Evolutionary conservation across 2,329 filamentous ascomycete genomes (phyloP).

Genomic region (Delphinella strobiligena): DNA sequence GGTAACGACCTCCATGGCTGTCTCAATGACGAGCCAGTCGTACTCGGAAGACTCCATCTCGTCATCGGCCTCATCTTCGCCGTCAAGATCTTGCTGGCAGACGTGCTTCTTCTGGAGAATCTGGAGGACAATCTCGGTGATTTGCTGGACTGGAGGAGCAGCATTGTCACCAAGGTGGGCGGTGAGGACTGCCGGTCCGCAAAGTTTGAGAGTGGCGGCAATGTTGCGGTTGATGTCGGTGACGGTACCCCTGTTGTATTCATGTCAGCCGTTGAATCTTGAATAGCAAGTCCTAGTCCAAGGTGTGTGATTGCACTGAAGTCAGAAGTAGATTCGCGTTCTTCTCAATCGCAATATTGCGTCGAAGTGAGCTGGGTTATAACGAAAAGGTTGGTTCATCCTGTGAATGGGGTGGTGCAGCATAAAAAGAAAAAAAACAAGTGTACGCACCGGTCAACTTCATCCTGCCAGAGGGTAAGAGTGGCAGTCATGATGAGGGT

Average conservation of each 20-base stretch:
- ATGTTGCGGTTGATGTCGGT: conserved; percentile 94
- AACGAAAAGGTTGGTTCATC: conserved; percentile 77
- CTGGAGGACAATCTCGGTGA: conserved; percentile 61
- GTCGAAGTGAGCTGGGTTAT: conserved; percentile 99
- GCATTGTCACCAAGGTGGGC: conserved; percentile 45
- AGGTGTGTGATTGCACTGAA: neutral
- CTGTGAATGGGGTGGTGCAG: conserved; percentile 34
- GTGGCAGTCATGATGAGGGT: conserved; percentile 77
- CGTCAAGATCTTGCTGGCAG: conserved; percentile 81
- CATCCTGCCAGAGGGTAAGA: conserved; percentile 74
- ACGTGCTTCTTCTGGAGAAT: conserved; percentile 85
- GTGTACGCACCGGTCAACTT: conserved; percentile 72
- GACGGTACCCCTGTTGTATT: conserved; percentile 56
- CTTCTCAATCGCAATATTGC: conserved; percentile 77
- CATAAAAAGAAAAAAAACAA: conserved; percentile 10
- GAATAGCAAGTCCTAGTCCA: neutral
- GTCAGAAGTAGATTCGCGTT: conserved; percentile 49
- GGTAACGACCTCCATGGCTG: conserved; percentile 79
- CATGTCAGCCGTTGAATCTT: conserved; percentile 21
- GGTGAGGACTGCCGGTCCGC: conserved; percentile 73
- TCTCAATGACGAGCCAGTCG: conserved; percentile 95
- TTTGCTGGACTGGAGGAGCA: conserved; percentile 35
- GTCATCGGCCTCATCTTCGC: conserved; percentile 59
- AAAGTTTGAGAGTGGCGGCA: conserved; percentile 78
- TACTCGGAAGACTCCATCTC: conserved; percentile 77